A percentile compares a stretch with the other conserved stretches of the same genome.
phyloP scores from a whole-genome alignment of 176 grass and related monocot genomes.

The Eleusine coracana region DNA sequence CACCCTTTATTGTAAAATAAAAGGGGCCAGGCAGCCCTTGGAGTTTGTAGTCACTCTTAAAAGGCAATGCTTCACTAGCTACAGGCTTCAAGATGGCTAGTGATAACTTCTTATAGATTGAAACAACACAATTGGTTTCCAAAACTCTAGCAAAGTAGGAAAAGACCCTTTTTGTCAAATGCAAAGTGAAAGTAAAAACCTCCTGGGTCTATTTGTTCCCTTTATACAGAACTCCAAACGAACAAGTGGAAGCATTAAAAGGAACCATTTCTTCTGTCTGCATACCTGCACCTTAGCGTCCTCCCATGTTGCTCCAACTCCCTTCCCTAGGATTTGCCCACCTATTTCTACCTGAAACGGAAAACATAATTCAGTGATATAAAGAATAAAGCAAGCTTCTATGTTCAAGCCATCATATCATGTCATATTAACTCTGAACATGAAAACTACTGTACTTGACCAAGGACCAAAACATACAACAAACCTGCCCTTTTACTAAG shows the following conservation, averaged over 20 bases:
- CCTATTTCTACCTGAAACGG: constrained; percentile 73
- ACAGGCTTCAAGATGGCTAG: not conserved
- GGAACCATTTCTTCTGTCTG: constrained; percentile 12
- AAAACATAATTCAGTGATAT: not conserved
- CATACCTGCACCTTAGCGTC: constrained; percentile 71
- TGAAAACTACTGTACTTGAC: not conserved
- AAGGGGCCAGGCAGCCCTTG: not conserved
- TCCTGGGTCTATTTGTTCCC: constrained; percentile 14
- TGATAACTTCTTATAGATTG: not conserved
- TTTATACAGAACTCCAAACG: constrained; percentile 25
- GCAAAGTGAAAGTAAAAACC: constrained; percentile 12
- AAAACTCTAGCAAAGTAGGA: not conserved
- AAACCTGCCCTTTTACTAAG: constrained; percentile 13
- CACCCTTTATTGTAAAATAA: not conserved
- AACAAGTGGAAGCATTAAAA: constrained; percentile 12
- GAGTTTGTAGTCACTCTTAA: not conserved
- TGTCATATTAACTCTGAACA: constrained; percentile 18
- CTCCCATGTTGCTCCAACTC: constrained; percentile 75
- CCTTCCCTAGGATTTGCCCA: constrained; percentile 60
- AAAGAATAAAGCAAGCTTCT: not conserved
- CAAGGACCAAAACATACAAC: constrained; percentile 8
- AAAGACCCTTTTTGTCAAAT: not conserved
- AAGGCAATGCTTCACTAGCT: constrained; percentile 7
- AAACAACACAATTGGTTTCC: not conserved
- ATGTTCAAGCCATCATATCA: constrained; percentile 8